Conservation (phyloP, 106 monocot species). For the Hemerocallis citrina region DNA sequence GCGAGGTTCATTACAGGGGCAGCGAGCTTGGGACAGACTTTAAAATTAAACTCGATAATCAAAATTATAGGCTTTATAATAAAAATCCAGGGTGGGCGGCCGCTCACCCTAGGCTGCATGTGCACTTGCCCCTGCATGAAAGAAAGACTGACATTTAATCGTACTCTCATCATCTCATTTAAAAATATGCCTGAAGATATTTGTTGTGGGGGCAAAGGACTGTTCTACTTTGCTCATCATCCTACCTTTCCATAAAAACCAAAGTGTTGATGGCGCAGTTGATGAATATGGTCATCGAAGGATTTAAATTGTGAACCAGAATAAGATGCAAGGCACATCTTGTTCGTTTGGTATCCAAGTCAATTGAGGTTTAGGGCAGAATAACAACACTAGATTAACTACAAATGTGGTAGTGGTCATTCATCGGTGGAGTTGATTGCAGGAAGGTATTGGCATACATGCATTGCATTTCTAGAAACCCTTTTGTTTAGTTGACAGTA, state of each 20-base stretch:
- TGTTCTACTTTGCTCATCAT: too few relatives aligned
- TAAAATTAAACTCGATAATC: too few relatives aligned
- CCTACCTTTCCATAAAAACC: conserved; percentile 55
- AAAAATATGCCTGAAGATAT: conserved; percentile 53
- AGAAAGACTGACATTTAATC: conserved; percentile 17
- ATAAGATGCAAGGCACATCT: conserved; percentile 39
- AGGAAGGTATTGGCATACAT: conserved; percentile 53
- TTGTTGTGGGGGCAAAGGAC: conserved; percentile 45
- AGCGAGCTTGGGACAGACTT: too few relatives aligned
- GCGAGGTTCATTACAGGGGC: too few relatives aligned
- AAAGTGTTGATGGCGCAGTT: conserved; percentile 28
- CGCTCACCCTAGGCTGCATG: too few relatives aligned
- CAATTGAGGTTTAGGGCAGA: conserved; percentile 31
- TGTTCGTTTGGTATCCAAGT: conserved; percentile 65
- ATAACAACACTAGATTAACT: too few relatives aligned
- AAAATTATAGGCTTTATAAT: too few relatives aligned
- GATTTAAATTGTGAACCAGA: conserved; percentile 35
- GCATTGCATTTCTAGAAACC: conserved; percentile 25
- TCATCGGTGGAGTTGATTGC: conserved; percentile 73
- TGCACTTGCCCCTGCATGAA: too few relatives aligned
- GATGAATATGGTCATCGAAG: conserved; percentile 25
- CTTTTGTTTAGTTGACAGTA: conserved; percentile 29
- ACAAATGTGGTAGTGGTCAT: conserved; percentile 34
- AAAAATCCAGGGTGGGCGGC: too few relatives aligned
- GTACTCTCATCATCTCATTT: conserved; percentile 32